A percentile compares a stretch with the other conserved stretches of the same genome.
Conservation (phyloP, 129 eudicot species). For the Flaveria robusta region DNA sequence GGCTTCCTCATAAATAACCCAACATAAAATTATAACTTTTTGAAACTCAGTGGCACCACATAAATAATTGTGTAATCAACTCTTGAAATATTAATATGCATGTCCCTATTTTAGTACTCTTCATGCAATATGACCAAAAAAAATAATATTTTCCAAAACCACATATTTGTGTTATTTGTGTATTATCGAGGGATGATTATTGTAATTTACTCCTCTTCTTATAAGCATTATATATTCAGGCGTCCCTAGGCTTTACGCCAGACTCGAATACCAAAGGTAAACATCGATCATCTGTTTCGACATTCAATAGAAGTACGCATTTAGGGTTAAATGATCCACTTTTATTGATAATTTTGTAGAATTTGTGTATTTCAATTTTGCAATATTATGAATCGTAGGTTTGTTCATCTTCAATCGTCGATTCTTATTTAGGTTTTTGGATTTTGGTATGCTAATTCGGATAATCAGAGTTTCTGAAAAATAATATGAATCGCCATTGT, state of each 20-base stretch:
- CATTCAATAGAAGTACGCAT: neutral
- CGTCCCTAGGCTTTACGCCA: too few relatives aligned
- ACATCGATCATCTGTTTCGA: neutral
- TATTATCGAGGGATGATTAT: slow-evolving; percentile 20
- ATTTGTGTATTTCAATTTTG: neutral
- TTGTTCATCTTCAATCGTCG: neutral
- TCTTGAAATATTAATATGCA: too few relatives aligned
- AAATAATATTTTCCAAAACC: neutral
- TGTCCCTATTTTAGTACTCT: too few relatives aligned
- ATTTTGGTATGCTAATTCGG: neutral
- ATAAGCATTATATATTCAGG: too few relatives aligned
- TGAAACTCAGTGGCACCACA: too few relatives aligned
- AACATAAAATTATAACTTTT: too few relatives aligned
- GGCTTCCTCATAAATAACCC: too few relatives aligned
- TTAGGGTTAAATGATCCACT: neutral
- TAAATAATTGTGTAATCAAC: too few relatives aligned
- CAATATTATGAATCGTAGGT: neutral
- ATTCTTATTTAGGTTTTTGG: slow-evolving; percentile 19
- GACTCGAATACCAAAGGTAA: slow-evolving; percentile 29
- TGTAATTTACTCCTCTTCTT: slow-evolving; percentile 13
- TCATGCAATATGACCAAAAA: too few relatives aligned
- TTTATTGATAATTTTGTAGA: neutral
- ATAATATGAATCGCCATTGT: slow-evolving; percentile 8
- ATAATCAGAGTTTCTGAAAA: neutral
- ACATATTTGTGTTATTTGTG: neutral